Conservation (phyloP, 768 basidiomycete genomes). For the Russula griseocarnosa region DNA sequence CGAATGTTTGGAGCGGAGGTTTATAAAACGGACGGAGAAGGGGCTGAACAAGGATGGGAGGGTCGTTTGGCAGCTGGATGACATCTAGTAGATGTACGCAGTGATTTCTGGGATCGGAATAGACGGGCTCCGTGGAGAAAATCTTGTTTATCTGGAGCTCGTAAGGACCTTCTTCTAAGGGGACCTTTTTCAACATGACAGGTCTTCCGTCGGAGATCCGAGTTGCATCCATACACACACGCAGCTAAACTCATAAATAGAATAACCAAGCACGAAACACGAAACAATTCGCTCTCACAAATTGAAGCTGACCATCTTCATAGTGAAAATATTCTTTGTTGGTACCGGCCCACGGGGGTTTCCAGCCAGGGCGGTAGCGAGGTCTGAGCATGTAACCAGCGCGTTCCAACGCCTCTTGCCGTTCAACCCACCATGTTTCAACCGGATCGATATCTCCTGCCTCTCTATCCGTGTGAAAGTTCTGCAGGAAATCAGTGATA, state of each 20-base stretch:
- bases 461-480: too few species aligned
- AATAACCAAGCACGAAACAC: too few species aligned
- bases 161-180: neutral
- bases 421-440: neutral
- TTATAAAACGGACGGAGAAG: slow-evolving; percentile 31
- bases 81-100: slow-evolving; percentile 2
- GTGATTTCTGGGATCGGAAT: slow-evolving; percentile 10
- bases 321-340: too few species aligned
- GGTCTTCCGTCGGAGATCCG: too few species aligned
- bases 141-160: slow-evolving; percentile 16
- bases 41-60: slow-evolving; percentile 30
- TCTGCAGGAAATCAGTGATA: too few species aligned
- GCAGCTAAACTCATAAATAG: too few species aligned
- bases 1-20: slow-evolving; percentile 29
- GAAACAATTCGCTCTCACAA: too few species aligned
- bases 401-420: neutral
- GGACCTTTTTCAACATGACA: slow-evolving; percentile 8
- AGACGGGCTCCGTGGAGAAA: slow-evolving; percentile 2
- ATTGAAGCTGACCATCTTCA: too few species aligned
- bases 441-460: too few species aligned
- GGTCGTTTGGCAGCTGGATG: slow-evolving; percentile 1
- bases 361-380: neutral
- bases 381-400: slow-evolving; percentile 4
- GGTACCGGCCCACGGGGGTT: neutral
- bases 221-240: neutral